Evolutionary conservation across 805 yeast species (phyloP), one percentile per base, ranked within the genome.

Genomic region (Jamesozyma hellenica): DNA sequence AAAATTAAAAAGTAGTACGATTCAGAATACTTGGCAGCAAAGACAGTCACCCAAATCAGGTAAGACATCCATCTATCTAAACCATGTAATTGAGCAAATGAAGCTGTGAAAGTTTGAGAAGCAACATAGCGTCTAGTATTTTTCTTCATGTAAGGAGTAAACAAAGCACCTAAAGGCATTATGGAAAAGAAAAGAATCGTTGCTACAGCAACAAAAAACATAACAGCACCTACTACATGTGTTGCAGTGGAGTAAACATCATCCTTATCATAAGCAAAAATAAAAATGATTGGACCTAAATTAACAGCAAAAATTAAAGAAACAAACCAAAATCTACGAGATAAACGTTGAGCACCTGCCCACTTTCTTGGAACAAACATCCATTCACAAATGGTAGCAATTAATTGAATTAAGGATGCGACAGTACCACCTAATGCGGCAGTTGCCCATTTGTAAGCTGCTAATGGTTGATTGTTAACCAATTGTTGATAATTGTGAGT

Each of bases 321-420:
- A 60, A 90, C 65, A 60, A 88, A 82, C 70, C 79, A 59, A 54
- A 92, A 71, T 61, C 98, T 81, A 67, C 95, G 85, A 29, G 86
- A 68, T 59, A 92, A 74, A 63, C 84, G 96, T 68, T 90, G 97
- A 63, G 97, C 96, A 66, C 99, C 98, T 28, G 97, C 94, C 97
- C 97, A 92, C 53, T 81, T 77, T 67, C 97, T 81, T 51, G 98
- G 98, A 45, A 92, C 97, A 56, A 87, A 92, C 60, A 79, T 70
- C 95, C 95, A 90, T 67, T 92, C 98, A 56, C 83, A 76, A 28
- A 87, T 43, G 23, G 97, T 88, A 37, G 98, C 98, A 42, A 75
- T 51, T 44, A 92, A 72, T 67, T 92, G 95, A 55, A 92, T 75
- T 36, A 74, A 59, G 44, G 79, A 66, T 39, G 96, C 97, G 52